Conservation (phyloP, 1,284 basidiomycete species). For the Rhodotorula sp. region DNA sequence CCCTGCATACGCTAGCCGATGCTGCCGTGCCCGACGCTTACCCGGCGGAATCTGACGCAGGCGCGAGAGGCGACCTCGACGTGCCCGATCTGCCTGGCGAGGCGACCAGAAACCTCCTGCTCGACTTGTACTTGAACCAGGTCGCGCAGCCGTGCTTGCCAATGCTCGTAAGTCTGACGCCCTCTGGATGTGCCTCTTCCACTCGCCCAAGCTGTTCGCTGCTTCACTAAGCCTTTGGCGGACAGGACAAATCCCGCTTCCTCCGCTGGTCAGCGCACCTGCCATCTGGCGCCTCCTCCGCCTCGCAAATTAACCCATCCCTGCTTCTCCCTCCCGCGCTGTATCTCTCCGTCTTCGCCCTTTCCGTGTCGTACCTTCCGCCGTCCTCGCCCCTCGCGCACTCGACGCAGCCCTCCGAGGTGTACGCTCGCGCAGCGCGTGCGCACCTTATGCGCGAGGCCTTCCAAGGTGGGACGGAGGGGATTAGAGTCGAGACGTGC, state of each 20-base stretch:
- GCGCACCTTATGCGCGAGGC: conserved; percentile 19
- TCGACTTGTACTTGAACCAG: conserved; percentile 42
- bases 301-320: conserved; percentile 38
- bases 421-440: conserved; percentile 26
- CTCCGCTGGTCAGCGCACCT: conserved; percentile 32
- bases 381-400: conserved; percentile 63
- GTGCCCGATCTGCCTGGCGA: conserved; percentile 20
- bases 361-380: conserved; percentile 70
- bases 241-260: conserved; percentile 30
- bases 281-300: conserved; percentile 3
- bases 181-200: not conserved
- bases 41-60: not conserved
- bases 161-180: conserved; percentile 26
- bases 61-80: not conserved
- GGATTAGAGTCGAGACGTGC: conserved; percentile 22
- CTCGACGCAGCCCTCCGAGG: conserved; percentile 57
- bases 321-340: conserved; percentile 51
- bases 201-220: too few species aligned
- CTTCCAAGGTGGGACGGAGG: not conserved
- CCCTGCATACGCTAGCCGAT: conserved; percentile 10
- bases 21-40: conserved; percentile 5
- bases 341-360: conserved; percentile 69
- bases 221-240: too few species aligned
- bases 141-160: conserved; percentile 32
- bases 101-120: conserved; percentile 13